phyloP scores from a whole-genome alignment of 306 rosid genomes.

The Vicia sativa region DNA sequence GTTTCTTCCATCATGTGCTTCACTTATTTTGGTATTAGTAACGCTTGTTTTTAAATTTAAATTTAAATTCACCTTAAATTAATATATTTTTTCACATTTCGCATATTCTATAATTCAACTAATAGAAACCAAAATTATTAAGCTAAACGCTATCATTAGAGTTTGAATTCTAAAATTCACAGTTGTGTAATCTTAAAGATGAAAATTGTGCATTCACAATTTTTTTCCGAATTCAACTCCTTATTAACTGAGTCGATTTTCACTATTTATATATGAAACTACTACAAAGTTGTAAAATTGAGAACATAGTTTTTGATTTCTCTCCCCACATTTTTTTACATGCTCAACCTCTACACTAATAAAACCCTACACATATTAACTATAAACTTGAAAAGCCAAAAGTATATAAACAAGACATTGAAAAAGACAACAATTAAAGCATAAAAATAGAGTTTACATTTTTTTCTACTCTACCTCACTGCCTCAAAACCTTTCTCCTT shows the following conservation, averaged over 20 bases:
- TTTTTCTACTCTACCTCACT: slow-evolving; percentile 56
- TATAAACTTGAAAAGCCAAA: slow-evolving; percentile 39
- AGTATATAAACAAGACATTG: slow-evolving; percentile 53
- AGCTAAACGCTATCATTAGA: too few species aligned
- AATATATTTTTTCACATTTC: too few species aligned
- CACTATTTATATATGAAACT: too few species aligned
- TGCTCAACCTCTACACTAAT: slow-evolving; percentile 48
- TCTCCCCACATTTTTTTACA: slow-evolving; percentile 49
- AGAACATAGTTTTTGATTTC: slow-evolving; percentile 32
- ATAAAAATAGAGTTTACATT: slow-evolving; percentile 47
- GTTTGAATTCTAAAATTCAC: too few species aligned
- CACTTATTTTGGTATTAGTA: background rate
- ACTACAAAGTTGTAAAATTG: slow-evolving; percentile 47
- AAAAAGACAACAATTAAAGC: slow-evolving; percentile 56
- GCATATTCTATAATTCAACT: too few species aligned
- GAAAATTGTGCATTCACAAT: too few species aligned
- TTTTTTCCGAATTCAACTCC: too few species aligned
- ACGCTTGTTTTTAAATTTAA: too few species aligned
- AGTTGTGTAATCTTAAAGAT: too few species aligned
- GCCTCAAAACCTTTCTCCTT: slow-evolving; percentile 61
- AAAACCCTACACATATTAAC: slow-evolving; percentile 43
- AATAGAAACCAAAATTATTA: too few species aligned
- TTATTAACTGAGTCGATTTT: too few species aligned
- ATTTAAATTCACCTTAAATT: too few species aligned
- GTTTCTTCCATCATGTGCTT: background rate